These are phyloP conservation scores for Starmerella powellii DNA, from an alignment of 805 yeast species.

Conservation along the genomic window DNA sequence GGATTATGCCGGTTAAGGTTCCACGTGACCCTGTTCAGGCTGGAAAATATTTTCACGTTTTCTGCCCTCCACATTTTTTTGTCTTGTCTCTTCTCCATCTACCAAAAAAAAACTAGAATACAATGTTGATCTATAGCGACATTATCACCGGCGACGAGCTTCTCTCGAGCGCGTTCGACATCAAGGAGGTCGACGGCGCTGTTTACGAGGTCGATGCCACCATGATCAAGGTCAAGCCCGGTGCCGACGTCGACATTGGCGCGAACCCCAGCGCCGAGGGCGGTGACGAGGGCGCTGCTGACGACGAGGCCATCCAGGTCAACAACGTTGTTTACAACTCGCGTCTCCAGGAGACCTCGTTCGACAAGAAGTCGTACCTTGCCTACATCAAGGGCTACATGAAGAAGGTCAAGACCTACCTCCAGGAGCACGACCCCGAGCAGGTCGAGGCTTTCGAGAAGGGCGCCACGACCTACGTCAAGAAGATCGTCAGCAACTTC, in stretches of 20 bases:
- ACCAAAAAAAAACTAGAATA: constrained; percentile 4
- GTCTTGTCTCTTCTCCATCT: background rate
- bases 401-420: constrained; percentile 86
- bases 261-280: constrained; percentile 99
- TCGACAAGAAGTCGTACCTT: constrained; percentile 96
- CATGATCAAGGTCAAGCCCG: constrained; percentile 71
- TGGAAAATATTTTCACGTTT: constrained; percentile 2
- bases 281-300: constrained; percentile 71
- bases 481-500: constrained; percentile 91
- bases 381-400: constrained; percentile 97
- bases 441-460: constrained; percentile 80
- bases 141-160: constrained; percentile 85
- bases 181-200: constrained; percentile 73
- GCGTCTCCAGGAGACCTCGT: constrained; percentile 90
- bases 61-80: too few relatives aligned
- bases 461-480: constrained; percentile 93
- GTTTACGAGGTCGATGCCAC: constrained; percentile 95
- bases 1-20: too few relatives aligned
- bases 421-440: constrained; percentile 84
- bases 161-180: constrained; percentile 91
- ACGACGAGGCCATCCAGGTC: constrained; percentile 80
- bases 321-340: constrained; percentile 98
- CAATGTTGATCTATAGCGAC: constrained; percentile 42
- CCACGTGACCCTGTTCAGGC: background rate
- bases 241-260: constrained; percentile 95